These are phyloP conservation scores for Aspergillus egyptiacus DNA, from an alignment of 495 filamentous ascomycete genomes.

Conservation along the genomic window DNA sequence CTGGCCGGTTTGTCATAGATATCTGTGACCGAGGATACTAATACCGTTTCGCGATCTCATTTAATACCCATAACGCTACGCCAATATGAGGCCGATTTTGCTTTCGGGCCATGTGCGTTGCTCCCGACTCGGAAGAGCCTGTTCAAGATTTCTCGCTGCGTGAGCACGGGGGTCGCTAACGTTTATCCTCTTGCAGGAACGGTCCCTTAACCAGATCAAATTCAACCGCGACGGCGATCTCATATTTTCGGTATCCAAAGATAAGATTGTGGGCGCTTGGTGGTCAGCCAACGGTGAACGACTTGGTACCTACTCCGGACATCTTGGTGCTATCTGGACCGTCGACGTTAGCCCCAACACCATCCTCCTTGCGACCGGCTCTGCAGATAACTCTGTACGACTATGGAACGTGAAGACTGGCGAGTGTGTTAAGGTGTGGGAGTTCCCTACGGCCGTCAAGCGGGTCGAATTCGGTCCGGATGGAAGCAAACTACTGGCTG, in stretches of 20 bases:
- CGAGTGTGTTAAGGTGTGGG: conserved; percentile 90
- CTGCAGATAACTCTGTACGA: conserved; percentile 95
- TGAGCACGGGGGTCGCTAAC: conserved; percentile 20
- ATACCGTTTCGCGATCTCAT: conserved; percentile 7
- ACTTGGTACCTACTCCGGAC: conserved; percentile 90
- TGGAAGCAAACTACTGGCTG: conserved; percentile 78
- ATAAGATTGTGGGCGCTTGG: conserved; percentile 94
- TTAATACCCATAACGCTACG: conserved; percentile 18
- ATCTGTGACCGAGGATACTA: conserved; percentile 19
- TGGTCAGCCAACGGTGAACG: conserved; percentile 91
- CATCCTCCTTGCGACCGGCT: conserved; percentile 86
- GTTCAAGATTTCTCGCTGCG: conserved; percentile 12
- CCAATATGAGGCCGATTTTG: conserved; percentile 86
- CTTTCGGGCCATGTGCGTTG: conserved; percentile 79
- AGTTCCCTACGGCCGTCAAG: conserved; percentile 93
- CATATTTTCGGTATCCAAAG: conserved; percentile 94
- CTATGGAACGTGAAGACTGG: conserved; percentile 96
- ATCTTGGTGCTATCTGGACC: conserved; percentile 97
- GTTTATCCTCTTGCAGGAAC: conserved; percentile 54
- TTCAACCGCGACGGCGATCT: conserved; percentile 96
- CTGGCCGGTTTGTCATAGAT: conserved; percentile 15
- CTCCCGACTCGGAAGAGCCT: conserved; percentile 5
- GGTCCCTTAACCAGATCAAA: conserved; percentile 96
- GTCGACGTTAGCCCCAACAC: conserved; percentile 95
- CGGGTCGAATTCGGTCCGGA: conserved; percentile 93